Base-by-base conservation (phyloP, 768 basidiomycete genomes). In the Boletus huronensis region DNA sequence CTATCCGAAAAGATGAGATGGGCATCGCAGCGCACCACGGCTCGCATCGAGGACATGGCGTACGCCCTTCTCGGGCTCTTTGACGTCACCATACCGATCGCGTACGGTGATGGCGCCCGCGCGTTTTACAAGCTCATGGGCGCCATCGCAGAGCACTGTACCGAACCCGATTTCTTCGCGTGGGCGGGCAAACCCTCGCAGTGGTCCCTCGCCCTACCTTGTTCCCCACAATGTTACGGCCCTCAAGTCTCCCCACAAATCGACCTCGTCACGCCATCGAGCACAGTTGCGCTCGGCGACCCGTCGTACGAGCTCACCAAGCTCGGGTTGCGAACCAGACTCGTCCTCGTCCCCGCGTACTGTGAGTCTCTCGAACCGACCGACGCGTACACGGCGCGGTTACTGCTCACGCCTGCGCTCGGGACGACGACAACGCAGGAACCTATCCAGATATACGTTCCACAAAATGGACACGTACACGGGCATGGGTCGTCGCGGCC, bases 51-150 rank as follows among this genome's bases (percentile, higher is more conserved):
- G 42, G 65, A 66, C 55, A 44, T 42, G 35, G 65, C 65, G 0
- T 67, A 67, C 45, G 64, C 63, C 14, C 60, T 66, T 10, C 52
- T 67, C 9, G 65, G 60, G 3, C 56, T 66, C 19, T 58, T 66
- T 41, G 65, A 66, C 29, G 11, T 66, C 43, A 41, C 41, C n/a
- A 41, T 66, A 4, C 60, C 63, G 2, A 54, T 66, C 21, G 53
- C 65, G 11, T 66, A 66, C 42, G 65, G 65, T 2, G 65, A 67
- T 4, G 65, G 65, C 5, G 32, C 48, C 2, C 60, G 60, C 6
- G 60, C 65, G 16, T 67, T 66, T 25, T 52, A 53, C 47, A 65
- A 60, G 31, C 60, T 66, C 36, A 52, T 57, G 55, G 48, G 48
- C 17, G 32, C 65, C 8, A 56, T 66, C 39, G 49, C 48, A 1